A percentile compares a stretch with the other conserved stretches of the same genome.
phyloP scores from a whole-genome alignment of 345 rosid genomes.

The Salix caprea region DNA sequence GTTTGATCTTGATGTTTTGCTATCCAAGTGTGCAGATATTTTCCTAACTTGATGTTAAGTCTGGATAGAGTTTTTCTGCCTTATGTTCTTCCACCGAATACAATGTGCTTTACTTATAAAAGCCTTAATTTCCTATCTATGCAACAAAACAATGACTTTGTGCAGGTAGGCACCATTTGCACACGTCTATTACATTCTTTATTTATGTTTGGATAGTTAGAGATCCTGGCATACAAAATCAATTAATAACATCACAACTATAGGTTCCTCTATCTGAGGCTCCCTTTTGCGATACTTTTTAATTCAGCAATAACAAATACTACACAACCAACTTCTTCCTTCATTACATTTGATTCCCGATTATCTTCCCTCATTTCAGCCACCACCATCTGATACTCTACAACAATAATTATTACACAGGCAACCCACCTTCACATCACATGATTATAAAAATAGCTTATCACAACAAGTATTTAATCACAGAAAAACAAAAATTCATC shows the following conservation, averaged over 20 bases:
- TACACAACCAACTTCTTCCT: too few species aligned
- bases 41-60: not conserved
- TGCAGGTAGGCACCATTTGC: not conserved
- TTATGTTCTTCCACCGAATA: not conserved
- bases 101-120: not conserved
- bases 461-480: too few species aligned
- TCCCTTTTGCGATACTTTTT: too few species aligned
- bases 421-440: too few species aligned
- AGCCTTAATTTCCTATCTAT: not conserved
- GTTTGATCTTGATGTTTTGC: not conserved
- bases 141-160: not conserved
- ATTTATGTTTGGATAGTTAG: not conserved
- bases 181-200: not conserved
- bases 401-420: too few species aligned
- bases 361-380: too few species aligned
- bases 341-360: too few species aligned
- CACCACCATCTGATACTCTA: too few species aligned
- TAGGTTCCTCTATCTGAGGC: too few species aligned
- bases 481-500: fast-evolving
- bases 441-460: too few species aligned
- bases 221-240: not conserved
- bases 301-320: too few species aligned
- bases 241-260: not conserved
- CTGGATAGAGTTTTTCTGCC: not conserved
- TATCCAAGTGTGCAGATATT: not conserved